Base-by-base conservation (phyloP, 2,329 filamentous ascomycete genomes). In the Fusarium abutilonis region DNA sequence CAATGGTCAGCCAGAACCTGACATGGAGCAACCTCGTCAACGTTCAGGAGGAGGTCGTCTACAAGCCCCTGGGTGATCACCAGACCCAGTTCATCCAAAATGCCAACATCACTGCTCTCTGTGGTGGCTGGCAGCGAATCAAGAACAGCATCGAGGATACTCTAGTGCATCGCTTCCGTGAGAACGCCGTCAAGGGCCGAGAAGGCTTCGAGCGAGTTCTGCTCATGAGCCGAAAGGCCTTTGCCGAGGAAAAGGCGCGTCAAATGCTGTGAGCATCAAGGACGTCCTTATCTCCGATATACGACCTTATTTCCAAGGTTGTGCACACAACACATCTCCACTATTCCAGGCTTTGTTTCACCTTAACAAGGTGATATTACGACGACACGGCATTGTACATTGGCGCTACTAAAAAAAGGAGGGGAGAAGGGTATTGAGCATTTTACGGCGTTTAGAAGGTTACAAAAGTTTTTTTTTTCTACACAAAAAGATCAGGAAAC, bases 201-300 rank as follows among this genome's bases (percentile, higher is more conserved):
- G 93, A 98, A 77, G 95, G 95, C 2, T 99, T 99, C 74, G 95
- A 99, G 81, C 87, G 89, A 62, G 95, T 99, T 9, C 83, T 99
- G 29, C 91, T 92, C 74, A 97, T 97, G 89, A 96, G 92, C 77
- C 83, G 94, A 67, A 86, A 91, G 73, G 93, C 93, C 1, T 98
- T 97, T 73, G 89, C 91, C 53, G 92, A 97, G 82, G 92, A 98
- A 79, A 86, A 88, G 76, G 89, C 91, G 74, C 82, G 86, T 26
- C 69, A 70, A 51, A 57, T 62, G 55, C 60, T 70, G 52, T 70
- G 45, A 70, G 31, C 19, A 40, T 41, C 42, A 43, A 44, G 41
- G 21, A 48, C 39, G 44, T 44, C 32, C 39, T 56, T 56, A 49
- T 52, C 44, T 44, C 21, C 34, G 47, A 42, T 35, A 56, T 50